Conservation (phyloP, 352 stramenopile genomes). For the Hyaloperonospora brassicae region DNA sequence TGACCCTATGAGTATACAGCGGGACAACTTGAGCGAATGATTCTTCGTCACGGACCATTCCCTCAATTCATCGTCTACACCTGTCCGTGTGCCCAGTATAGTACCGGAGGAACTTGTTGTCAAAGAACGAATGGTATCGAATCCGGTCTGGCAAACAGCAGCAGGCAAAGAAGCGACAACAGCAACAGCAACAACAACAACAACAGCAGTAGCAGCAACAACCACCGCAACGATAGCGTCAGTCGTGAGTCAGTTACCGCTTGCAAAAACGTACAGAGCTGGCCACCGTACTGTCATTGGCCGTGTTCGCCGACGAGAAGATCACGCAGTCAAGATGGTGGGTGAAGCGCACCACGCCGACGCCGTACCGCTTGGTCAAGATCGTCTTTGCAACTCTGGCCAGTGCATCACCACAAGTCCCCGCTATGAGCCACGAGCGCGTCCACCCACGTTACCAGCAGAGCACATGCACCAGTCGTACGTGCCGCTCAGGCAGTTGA, state of each 20-base stretch:
- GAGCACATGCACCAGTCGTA: slow-evolving; percentile 24
- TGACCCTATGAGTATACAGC: slow-evolving; percentile 38
- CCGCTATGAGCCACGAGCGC: neutral
- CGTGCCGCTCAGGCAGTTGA: slow-evolving; percentile 80
- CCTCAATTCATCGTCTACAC: slow-evolving; percentile 18
- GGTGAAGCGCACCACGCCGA: slow-evolving; percentile 70
- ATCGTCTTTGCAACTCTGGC: slow-evolving; percentile 77
- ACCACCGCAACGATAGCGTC: neutral
- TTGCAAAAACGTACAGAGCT: neutral
- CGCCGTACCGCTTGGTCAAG: slow-evolving; percentile 76
- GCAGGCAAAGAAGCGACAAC: slow-evolving; percentile 1
- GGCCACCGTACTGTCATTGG: slow-evolving; percentile 51
- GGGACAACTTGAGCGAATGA: neutral
- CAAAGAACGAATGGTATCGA: slow-evolving; percentile 83
- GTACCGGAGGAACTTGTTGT: slow-evolving; percentile 87
- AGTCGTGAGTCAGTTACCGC: slow-evolving; percentile 1
- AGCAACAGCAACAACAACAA: no score
- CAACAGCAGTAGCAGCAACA: no score
- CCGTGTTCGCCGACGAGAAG: slow-evolving; percentile 69
- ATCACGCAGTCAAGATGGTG: slow-evolving; percentile 82
- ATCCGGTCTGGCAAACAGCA: slow-evolving; percentile 48
- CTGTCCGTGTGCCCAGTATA: slow-evolving; percentile 70
- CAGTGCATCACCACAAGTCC: neutral
- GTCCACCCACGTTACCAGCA: neutral
- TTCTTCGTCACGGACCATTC: neutral